phyloP scores from a whole-genome alignment of 495 filamentous ascomycete species.

The Durotheca rogersii region DNA sequence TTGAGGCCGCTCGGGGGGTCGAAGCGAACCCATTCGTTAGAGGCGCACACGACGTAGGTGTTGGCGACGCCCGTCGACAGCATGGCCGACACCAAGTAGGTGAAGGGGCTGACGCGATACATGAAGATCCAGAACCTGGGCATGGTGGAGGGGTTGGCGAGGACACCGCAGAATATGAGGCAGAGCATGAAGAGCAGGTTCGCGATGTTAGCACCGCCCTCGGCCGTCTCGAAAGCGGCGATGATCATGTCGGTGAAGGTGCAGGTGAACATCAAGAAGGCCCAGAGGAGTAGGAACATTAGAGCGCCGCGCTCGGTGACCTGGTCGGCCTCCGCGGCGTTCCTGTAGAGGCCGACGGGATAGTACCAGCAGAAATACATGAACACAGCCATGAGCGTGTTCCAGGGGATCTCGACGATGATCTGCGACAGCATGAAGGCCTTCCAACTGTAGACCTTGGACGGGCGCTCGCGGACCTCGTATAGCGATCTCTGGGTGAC shows the following conservation, averaged over 20 bases:
- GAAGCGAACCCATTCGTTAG: constrained; percentile 60
- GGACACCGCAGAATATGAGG: constrained; percentile 73
- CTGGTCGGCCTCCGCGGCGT: constrained; percentile 59
- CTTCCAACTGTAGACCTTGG: constrained; percentile 80
- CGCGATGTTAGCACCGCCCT: constrained; percentile 65
- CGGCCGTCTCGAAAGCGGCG: constrained; percentile 64
- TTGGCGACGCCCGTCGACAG: constrained; percentile 64
- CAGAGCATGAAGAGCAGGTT: constrained; percentile 67
- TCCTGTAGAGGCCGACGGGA: constrained; percentile 72
- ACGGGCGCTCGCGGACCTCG: constrained; percentile 81
- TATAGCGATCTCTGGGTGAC: constrained; percentile 75
- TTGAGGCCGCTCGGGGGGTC: constrained; percentile 52
- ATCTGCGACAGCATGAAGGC: constrained; percentile 81
- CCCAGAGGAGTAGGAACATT: constrained; percentile 64
- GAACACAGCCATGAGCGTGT: constrained; percentile 65
- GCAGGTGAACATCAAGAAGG: constrained; percentile 68
- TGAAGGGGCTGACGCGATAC: constrained; percentile 76
- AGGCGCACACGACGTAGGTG: constrained; percentile 56
- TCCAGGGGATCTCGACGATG: constrained; percentile 74
- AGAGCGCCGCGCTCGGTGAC: constrained; percentile 61
- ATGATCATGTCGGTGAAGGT: constrained; percentile 71
- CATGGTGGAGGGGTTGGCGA: constrained; percentile 60
- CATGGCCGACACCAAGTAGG: constrained; percentile 66
- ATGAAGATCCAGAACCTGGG: constrained; percentile 85
- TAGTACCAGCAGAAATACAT: constrained; percentile 80